Conservation (phyloP, 1,139 yeast genomes). For the Hyphopichia khmerensis region DNA sequence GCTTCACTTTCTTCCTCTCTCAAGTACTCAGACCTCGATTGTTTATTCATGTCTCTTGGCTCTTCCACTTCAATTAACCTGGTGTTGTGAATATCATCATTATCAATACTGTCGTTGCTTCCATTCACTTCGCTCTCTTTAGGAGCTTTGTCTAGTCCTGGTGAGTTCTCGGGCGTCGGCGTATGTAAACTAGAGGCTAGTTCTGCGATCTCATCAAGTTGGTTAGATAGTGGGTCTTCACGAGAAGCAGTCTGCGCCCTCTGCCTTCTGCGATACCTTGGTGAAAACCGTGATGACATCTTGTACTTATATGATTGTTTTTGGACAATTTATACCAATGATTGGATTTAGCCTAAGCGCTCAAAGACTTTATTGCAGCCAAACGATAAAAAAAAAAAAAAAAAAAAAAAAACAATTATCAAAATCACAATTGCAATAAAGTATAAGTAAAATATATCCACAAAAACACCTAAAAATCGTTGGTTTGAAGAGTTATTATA, state of each 20-base stretch:
- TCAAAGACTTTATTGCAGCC: neutral
- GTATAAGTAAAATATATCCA: neutral
- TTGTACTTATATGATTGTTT: no score
- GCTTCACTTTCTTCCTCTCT: neutral
- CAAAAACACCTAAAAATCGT: neutral
- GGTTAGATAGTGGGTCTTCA: neutral
- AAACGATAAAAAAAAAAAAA: neutral
- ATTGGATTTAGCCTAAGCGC: no score
- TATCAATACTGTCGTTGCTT: no score
- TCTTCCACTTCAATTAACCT: no score
- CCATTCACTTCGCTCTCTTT: neutral
- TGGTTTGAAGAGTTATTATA: no score
- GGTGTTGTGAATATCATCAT: no score
- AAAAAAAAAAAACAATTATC: neutral
- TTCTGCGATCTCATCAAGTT: conserved; percentile 1
- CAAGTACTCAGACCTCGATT: no score
- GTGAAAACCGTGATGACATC: neutral
- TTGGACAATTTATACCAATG: no score
- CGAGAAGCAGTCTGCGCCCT: neutral
- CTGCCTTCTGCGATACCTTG: neutral
- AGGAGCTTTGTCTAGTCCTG: neutral
- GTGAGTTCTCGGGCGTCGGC: neutral
- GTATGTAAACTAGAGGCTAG: conserved; percentile 2
- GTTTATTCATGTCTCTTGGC: no score
- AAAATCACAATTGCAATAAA: no score